Evolutionary conservation across 2,329 filamentous ascomycete species (phyloP), one percentile per base, ranked within the genome.

Genomic region (Ascosphaera aggregata): DNA sequence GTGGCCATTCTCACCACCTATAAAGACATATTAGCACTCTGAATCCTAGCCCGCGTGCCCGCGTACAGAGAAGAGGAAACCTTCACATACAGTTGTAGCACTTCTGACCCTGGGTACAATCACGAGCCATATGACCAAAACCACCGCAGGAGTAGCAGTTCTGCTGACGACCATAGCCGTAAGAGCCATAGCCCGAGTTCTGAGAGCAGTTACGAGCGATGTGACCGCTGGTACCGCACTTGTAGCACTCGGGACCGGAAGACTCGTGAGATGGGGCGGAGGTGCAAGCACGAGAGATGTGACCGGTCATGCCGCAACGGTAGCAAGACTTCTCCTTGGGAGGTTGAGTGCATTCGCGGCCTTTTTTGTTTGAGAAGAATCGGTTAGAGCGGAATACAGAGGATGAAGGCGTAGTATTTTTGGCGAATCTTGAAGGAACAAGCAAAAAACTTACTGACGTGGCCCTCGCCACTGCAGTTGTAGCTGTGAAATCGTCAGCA

Each of bases 81-180:
- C 16, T 32, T 18, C 30, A 55, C 68, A 55, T 56, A 74, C 89
- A 95, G 74, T 94, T 94, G 76, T 95, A 98, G 77, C 89, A 98
- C 71, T 95, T 95, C 69, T 91, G 86, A 54, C 89, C 89, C 61
- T 95, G 91, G 52, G 86, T 91, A 65, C 89, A 98, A 64, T 95
- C 89, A 69, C 85, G 79, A 56, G 80, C 85, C 79, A 93, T 86
- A 68, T 98, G 89, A 54, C 86, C 86, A 57, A 82, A 85, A 48
- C 89, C 89, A 51, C 89, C 89, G 65, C 89, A 95, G 35, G 84
- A 92, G 71, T 94, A 98, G 76, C 89, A 95, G 51, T 84, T 94
- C 68, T 86, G 82, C 53, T 73, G 67, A 44, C 62, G 58, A 45
- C 66, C 63, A 39, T 60, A 58, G 43, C 60, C 58, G 44, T 58